phyloP scores from a whole-genome alignment of 345 rosid genomes.

The Euclidium syriacum region DNA sequence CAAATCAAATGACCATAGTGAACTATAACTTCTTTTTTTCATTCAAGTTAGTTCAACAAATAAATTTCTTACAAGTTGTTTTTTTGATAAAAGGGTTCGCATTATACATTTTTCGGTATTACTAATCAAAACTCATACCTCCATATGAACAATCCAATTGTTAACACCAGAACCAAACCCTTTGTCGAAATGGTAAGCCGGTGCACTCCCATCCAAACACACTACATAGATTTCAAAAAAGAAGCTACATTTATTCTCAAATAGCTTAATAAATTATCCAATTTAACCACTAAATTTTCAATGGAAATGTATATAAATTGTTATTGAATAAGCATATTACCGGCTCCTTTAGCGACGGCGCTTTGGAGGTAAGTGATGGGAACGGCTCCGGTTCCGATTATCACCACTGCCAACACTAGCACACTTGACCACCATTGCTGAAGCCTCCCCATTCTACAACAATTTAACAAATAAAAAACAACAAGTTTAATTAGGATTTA shows the following conservation, averaged over 20 bases:
- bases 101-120: neutral
- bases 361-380: constrained; percentile 55
- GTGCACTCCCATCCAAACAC: constrained; percentile 96
- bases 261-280: neutral
- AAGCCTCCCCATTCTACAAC: constrained; percentile 22
- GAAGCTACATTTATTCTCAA: neutral
- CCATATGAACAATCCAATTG: constrained; percentile 82
- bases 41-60: too few relatives aligned
- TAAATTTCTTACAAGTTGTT: too few relatives aligned
- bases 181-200: constrained; percentile 77
- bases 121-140: constrained; percentile 36
- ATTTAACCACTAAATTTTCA: too few relatives aligned
- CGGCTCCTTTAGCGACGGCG: constrained; percentile 89
- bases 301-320: neutral
- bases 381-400: constrained; percentile 42
- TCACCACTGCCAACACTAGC: constrained; percentile 11
- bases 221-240: constrained; percentile 35
- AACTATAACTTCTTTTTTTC: neutral
- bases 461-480: neutral
- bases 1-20: neutral
- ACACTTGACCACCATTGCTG: constrained; percentile 28
- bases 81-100: too few relatives aligned
- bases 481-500: neutral
- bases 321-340: constrained; percentile 34
- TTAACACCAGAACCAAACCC: constrained; percentile 79